Conservation (phyloP, 306 rosid genomes). For the Sesbania bispinosa region DNA sequence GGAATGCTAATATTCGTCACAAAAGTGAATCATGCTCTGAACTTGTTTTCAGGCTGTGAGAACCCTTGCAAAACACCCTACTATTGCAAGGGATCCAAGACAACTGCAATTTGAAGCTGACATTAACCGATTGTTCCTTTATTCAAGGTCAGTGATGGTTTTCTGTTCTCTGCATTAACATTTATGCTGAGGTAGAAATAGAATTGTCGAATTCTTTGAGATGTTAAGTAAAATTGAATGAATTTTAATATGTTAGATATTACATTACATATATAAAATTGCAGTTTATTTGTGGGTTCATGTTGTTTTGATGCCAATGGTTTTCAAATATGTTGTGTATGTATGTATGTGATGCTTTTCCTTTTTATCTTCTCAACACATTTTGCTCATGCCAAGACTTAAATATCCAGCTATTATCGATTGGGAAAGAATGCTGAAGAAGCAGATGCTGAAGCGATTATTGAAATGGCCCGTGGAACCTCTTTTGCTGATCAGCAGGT, state of each 20-base stretch:
- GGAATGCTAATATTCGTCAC: background rate
- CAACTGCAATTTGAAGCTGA: slow-evolving; percentile 76
- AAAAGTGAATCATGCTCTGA: background rate
- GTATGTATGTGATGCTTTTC: background rate
- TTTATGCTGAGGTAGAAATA: background rate
- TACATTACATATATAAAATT: too few species aligned
- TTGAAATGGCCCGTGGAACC: slow-evolving; percentile 69
- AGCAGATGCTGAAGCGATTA: slow-evolving; percentile 63
- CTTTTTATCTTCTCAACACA: background rate
- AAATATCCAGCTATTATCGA: slow-evolving; percentile 61
- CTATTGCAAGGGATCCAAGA: slow-evolving; percentile 66
- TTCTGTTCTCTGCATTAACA: background rate
- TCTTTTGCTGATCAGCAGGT: slow-evolving; percentile 66
- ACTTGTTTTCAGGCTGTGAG: slow-evolving; percentile 54
- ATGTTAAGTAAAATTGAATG: background rate
- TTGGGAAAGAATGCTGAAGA: slow-evolving; percentile 68
- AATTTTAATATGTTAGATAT: background rate
- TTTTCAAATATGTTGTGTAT: background rate
- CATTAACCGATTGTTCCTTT: slow-evolving; percentile 80
- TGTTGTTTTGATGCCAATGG: background rate
- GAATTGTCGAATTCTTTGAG: background rate
- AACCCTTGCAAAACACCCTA: slow-evolving; percentile 58
- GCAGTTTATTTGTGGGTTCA: background rate
- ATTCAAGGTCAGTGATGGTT: slow-evolving; percentile 53
- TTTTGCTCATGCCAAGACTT: slow-evolving; percentile 41